These are phyloP conservation scores for Paradendryphiella salina DNA, from an alignment of 2,329 filamentous ascomycete genomes.

Conservation along the genomic window DNA sequence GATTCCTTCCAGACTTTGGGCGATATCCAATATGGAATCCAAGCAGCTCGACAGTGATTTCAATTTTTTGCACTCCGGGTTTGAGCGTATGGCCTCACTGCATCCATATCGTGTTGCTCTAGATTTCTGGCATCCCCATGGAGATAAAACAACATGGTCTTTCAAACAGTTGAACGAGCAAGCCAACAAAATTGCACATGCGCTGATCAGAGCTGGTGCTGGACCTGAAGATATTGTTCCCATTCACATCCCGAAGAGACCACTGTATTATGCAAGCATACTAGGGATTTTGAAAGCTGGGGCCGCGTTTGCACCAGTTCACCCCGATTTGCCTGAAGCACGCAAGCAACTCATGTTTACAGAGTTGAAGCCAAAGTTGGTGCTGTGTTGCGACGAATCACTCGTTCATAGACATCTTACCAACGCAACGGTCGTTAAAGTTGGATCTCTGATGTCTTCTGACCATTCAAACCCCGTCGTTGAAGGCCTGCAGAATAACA, in stretches of 20 bases:
- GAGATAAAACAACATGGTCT: conserved; percentile 39
- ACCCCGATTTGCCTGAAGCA: conserved; percentile 42
- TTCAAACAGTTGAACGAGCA: conserved; percentile 35
- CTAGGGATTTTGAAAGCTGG: conserved; percentile 48
- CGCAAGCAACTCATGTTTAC: conserved; percentile 43
- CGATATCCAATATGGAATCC: conserved; percentile 32
- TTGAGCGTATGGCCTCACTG: conserved; percentile 42
- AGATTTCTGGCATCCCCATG: conserved; percentile 45
- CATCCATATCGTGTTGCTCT: conserved; percentile 42
- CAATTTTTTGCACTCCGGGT: conserved; percentile 44
- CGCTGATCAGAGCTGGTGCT: conserved; percentile 29
- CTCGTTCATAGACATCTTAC: neutral
- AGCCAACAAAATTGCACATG: conserved; percentile 43
- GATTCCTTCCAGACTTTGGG: conserved; percentile 28
- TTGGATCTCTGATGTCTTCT: conserved; percentile 13
- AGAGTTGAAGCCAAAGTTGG: conserved; percentile 38
- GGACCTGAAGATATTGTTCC: conserved; percentile 41
- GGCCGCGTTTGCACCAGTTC: conserved; percentile 45
- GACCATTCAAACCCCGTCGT: conserved; percentile 32
- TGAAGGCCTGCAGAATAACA: conserved; percentile 27
- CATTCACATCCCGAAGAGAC: conserved; percentile 42
- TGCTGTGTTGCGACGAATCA: conserved; percentile 25
- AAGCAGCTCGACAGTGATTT: conserved; percentile 7
- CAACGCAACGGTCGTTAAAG: conserved; percentile 21
- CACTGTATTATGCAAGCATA: conserved; percentile 45